Conservation (phyloP, 1,284 basidiomycete genomes). For the Pseudozyma pruni region DNA sequence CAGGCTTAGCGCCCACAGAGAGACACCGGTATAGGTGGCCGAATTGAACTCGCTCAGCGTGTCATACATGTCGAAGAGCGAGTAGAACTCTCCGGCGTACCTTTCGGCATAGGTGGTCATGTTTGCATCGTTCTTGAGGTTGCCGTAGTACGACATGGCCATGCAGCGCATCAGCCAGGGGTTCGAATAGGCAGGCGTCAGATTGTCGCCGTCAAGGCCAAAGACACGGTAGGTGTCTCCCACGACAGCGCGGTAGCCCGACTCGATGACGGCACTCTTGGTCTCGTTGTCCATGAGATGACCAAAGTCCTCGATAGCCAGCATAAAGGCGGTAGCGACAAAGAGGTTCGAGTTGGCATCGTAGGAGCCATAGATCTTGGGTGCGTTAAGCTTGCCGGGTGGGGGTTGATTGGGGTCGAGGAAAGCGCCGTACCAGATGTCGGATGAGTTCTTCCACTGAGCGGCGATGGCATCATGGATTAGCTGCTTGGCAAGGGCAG, state of each 20-base stretch:
- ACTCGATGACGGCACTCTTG: slow-evolving; percentile 25
- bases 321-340: slow-evolving; percentile 39
- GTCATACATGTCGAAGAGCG: slow-evolving; percentile 40
- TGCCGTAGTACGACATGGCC: slow-evolving; percentile 39
- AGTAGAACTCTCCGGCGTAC: slow-evolving; percentile 35
- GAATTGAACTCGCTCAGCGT: slow-evolving; percentile 39
- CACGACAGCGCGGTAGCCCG: slow-evolving; percentile 32
- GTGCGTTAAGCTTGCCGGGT: slow-evolving; percentile 28
- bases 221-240: slow-evolving; percentile 41
- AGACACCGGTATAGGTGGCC: slow-evolving; percentile 39
- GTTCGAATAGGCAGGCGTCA: slow-evolving; percentile 36
- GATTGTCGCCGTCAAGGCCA: slow-evolving; percentile 28
- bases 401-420: slow-evolving; percentile 29
- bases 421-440: slow-evolving; percentile 43
- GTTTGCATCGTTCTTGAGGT: slow-evolving; percentile 36
- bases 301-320: slow-evolving; percentile 30
- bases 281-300: slow-evolving; percentile 28
- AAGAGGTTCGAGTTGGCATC: slow-evolving; percentile 43
- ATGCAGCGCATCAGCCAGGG: slow-evolving; percentile 43
- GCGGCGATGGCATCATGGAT: slow-evolving; percentile 30
- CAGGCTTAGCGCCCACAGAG: slow-evolving; percentile 37
- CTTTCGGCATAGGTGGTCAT: slow-evolving; percentile 32
- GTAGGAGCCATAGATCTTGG: slow-evolving; percentile 39
- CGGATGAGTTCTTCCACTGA: slow-evolving; percentile 20
- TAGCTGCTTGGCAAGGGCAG: slow-evolving; percentile 23